Conservation (phyloP, 306 rosid genomes). For the Neltuma alba region DNA sequence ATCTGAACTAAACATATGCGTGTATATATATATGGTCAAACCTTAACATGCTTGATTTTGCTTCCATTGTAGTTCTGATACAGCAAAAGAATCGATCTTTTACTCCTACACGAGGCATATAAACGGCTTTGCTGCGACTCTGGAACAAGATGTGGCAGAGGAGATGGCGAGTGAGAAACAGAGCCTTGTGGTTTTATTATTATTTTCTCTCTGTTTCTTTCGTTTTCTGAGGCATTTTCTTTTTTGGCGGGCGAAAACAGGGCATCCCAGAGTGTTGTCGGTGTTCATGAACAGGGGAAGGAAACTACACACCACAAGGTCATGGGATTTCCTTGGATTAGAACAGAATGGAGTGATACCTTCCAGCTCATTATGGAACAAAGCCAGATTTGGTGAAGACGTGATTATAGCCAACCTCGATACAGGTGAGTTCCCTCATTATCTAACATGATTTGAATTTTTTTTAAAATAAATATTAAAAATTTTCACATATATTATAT, state of each 20-base stretch:
- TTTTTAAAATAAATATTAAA: not conserved
- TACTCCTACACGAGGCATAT: constrained; percentile 90
- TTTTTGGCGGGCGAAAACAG: constrained; percentile 28
- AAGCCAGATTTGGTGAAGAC: constrained; percentile 80
- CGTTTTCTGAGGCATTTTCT: not conserved
- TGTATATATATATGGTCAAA: too few relatives aligned
- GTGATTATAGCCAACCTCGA: constrained; percentile 85
- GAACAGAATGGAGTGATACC: constrained; percentile 54
- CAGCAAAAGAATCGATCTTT: constrained; percentile 65
- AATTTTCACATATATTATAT: too few relatives aligned
- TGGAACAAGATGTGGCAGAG: constrained; percentile 74
- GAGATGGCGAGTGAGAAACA: constrained; percentile 58
- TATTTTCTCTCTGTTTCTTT: not conserved
- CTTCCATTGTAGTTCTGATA: constrained; percentile 40
- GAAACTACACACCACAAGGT: constrained; percentile 79
- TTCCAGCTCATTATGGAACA: constrained; percentile 66
- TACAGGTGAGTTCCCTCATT: constrained; percentile 54
- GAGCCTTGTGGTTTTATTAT: not conserved
- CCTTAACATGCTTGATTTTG: not conserved
- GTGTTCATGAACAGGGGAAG: constrained; percentile 74
- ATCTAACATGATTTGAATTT: not conserved
- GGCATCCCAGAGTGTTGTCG: constrained; percentile 73
- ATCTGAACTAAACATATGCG: not conserved
- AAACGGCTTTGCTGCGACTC: constrained; percentile 89
- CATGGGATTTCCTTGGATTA: constrained; percentile 87